Conservation (phyloP, 2,329 filamentous ascomycete species). For the Niveomyces coronatus region DNA sequence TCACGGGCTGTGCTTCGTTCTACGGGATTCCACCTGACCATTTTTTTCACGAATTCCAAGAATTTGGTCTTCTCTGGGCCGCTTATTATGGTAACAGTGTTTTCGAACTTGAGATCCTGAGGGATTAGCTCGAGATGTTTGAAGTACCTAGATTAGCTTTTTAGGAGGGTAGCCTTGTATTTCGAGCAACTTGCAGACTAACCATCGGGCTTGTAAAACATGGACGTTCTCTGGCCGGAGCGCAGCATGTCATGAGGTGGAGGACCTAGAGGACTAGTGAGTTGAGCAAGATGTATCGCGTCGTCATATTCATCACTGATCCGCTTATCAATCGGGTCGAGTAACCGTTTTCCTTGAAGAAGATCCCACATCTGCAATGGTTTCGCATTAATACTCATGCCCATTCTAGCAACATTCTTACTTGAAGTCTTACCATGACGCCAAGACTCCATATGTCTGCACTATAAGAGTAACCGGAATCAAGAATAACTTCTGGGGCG, state of each 20-base stretch:
- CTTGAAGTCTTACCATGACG: slow-evolving; percentile 13
- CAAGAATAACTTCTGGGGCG: slow-evolving; percentile 15
- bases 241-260: background rate
- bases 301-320: background rate
- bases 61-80: background rate
- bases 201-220: background rate
- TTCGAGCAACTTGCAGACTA: background rate
- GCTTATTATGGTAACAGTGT: background rate
- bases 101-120: background rate
- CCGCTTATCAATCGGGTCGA: background rate
- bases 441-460: slow-evolving; percentile 17
- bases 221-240: background rate
- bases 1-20: background rate
- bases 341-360: background rate
- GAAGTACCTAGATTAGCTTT: background rate
- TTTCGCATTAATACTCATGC: background rate
- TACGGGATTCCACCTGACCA: background rate
- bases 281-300: background rate
- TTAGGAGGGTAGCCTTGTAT: background rate
- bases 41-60: background rate
- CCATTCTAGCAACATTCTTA: background rate
- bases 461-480: slow-evolving; percentile 13
- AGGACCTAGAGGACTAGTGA: background rate
- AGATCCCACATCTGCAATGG: background rate
- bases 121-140: background rate